A percentile compares a stretch with the other conserved stretches of the same genome.
Conservation (phyloP, 257 asterid species). For the Plantago ovata region DNA sequence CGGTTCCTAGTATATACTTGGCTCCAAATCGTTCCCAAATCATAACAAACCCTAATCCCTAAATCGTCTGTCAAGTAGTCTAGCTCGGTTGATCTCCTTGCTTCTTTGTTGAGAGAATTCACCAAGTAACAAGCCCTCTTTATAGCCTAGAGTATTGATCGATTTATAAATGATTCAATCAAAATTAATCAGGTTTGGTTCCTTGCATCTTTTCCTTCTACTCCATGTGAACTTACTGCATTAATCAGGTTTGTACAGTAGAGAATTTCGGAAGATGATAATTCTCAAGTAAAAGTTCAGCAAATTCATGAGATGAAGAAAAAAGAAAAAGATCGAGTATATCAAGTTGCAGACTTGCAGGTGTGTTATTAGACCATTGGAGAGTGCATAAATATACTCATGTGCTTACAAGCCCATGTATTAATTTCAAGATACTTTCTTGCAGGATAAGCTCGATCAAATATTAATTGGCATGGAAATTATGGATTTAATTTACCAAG, state of each 20-base stretch:
- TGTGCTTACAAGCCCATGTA: slow-evolving; percentile 5
- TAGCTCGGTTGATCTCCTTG: too few species aligned
- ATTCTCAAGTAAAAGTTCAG: slow-evolving; percentile 92
- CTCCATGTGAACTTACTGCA: slow-evolving; percentile 8
- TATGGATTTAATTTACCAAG: slow-evolving; percentile 98
- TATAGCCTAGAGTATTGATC: too few species aligned
- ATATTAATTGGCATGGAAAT: slow-evolving; percentile 94
- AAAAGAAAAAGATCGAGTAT: slow-evolving; percentile 84
- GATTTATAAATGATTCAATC: too few species aligned
- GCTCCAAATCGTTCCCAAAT: too few species aligned
- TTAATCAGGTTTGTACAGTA: too few species aligned
- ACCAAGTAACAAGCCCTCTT: too few species aligned
- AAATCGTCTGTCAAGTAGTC: too few species aligned
- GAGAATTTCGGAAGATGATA: too few species aligned
- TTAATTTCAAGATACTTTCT: slow-evolving; percentile 8
- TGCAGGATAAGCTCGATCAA: slow-evolving; percentile 89
- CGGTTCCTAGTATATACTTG: too few species aligned
- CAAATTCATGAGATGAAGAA: slow-evolving; percentile 96
- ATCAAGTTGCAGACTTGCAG: slow-evolving; percentile 85
- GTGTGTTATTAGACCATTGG: slow-evolving; percentile 28
- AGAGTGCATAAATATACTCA: slow-evolving; percentile 13
- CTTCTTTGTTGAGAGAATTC: too few species aligned
- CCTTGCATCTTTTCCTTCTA: slow-evolving; percentile 20
- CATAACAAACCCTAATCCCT: too few species aligned
- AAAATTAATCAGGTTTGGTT: slow-evolving; percentile 50